These are phyloP conservation scores for Solanum sejunctum DNA, from an alignment of 257 asterid species.

Conservation along the genomic window DNA sequence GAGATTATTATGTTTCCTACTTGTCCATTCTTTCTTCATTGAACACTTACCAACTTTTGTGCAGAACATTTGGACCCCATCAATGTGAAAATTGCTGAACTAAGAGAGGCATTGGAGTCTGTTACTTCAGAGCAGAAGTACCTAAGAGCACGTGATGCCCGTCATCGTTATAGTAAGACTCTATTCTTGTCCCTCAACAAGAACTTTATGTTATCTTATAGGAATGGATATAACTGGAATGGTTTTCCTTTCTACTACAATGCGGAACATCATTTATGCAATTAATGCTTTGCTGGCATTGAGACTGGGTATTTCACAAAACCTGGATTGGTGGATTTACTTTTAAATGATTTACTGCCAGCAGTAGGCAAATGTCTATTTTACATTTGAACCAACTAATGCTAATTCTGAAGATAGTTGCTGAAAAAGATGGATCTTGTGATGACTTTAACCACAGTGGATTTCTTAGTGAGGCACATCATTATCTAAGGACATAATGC, in stretches of 20 bases:
- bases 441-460: background rate
- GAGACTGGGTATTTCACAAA: background rate
- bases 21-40: background rate
- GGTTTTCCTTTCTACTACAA: background rate
- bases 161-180: constrained; percentile 73
- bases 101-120: constrained; percentile 70
- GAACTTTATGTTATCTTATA: background rate
- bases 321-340: background rate
- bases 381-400: background rate
- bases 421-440: background rate
- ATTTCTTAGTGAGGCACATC: background rate
- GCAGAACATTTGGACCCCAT: constrained; percentile 72
- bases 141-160: constrained; percentile 59
- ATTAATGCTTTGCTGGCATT: background rate
- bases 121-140: constrained; percentile 75
- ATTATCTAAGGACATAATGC: background rate
- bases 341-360: background rate
- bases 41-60: constrained; percentile 2
- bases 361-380: background rate
- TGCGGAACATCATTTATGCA: background rate
- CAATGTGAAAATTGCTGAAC: constrained; percentile 75
- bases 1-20: background rate
- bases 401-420: background rate
- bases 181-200: background rate
- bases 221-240: background rate